A percentile compares a stretch with the other conserved stretches of the same genome.
Conservation (phyloP, 441 rosid species). For the Jatropha podagrica region DNA sequence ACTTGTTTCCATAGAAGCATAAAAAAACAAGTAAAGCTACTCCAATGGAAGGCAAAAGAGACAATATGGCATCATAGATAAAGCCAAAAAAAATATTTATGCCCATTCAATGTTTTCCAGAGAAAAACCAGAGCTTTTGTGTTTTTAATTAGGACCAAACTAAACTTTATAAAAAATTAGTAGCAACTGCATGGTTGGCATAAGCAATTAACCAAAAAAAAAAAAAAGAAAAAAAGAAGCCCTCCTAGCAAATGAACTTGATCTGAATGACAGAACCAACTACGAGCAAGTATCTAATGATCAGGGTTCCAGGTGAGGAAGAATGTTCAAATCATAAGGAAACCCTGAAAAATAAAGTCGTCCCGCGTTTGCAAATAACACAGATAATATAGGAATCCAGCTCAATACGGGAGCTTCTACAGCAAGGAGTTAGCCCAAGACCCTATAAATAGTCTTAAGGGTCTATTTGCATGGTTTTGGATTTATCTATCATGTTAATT, state of each 20-base stretch:
- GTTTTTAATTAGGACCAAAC: background rate
- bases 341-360: no score
- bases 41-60: background rate
- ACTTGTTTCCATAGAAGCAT: constrained; percentile 4
- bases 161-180: background rate
- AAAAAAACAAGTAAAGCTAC: background rate
- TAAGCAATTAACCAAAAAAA: background rate
- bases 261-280: background rate
- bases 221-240: background rate
- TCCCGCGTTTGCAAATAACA: no score
- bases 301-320: background rate
- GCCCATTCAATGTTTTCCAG: background rate
- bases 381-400: no score
- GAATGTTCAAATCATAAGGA: no score
- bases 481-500: no score
- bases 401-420: no score
- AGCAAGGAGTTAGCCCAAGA: no score
- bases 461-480: no score
- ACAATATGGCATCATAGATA: background rate
- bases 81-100: background rate
- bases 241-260: background rate
- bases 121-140: background rate
- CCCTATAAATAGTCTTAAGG: no score
- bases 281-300: background rate
- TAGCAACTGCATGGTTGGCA: background rate